Evolutionary conservation across 2,329 filamentous ascomycete genomes (phyloP).

Genomic region (Paracamarosporium sp.): DNA sequence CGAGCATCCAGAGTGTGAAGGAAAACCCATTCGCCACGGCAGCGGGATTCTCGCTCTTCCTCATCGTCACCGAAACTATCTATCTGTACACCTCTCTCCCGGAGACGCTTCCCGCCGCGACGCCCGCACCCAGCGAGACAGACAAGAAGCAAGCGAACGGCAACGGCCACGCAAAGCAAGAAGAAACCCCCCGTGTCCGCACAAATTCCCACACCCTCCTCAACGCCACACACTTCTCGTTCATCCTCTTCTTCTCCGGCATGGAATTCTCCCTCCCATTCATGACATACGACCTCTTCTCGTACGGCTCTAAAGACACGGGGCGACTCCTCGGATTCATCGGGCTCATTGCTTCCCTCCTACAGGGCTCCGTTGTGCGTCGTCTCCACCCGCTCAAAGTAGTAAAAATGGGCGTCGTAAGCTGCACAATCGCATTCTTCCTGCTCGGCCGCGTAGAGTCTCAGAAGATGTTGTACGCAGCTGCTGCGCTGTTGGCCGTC

Average conservation of each 20-base stretch:
- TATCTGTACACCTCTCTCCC: constrained; percentile 87
- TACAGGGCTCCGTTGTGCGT: constrained; percentile 91
- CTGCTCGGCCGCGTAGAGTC: constrained; percentile 75
- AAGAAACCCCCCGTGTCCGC: constrained; percentile 47
- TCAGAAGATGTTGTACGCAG: constrained; percentile 75
- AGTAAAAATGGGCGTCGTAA: constrained; percentile 78
- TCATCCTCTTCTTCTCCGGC: constrained; percentile 95
- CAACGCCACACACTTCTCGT: constrained; percentile 85
- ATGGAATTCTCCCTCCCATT: constrained; percentile 98
- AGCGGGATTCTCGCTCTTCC: constrained; percentile 81
- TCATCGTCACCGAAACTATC: constrained; percentile 85
- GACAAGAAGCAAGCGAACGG: constrained; percentile 26
- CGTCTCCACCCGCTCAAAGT: constrained; percentile 81
- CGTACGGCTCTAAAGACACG: constrained; percentile 78
- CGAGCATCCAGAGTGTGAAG: constrained; percentile 76
- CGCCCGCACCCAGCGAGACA: constrained; percentile 17
- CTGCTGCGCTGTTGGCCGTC: constrained; percentile 82
- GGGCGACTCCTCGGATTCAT: constrained; percentile 89
- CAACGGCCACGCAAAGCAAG: constrained; percentile 25
- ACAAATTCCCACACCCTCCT: constrained; percentile 86
- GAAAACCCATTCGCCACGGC: constrained; percentile 94
- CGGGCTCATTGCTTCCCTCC: constrained; percentile 86
- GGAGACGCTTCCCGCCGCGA: constrained; percentile 74
- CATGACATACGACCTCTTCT: constrained; percentile 94
- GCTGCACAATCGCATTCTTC: constrained; percentile 81